Evolutionary conservation across 495 filamentous ascomycete genomes (phyloP).

Genomic region (Hypoxylon crocopeplum): DNA sequence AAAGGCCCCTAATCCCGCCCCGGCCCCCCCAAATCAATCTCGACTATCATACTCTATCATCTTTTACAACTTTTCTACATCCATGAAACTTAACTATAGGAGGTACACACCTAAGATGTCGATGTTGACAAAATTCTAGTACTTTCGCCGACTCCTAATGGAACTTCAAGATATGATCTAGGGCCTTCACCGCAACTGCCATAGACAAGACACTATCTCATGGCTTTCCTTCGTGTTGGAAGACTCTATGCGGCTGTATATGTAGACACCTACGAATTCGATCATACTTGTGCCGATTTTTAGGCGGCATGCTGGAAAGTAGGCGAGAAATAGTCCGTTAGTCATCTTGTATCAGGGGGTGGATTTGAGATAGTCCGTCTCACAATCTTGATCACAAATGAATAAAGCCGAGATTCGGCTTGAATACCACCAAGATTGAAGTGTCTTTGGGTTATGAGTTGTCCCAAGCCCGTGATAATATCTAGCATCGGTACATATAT

Average conservation of each 20-base stretch:
- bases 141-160: not conserved
- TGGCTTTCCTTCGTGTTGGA: not conserved
- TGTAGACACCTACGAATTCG: not conserved
- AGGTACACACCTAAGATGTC: not conserved
- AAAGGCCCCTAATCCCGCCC: too few species aligned
- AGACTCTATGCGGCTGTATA: not conserved
- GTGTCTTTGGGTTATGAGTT: too few species aligned
- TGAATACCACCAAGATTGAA: too few species aligned
- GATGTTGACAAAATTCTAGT: not conserved
- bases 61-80: too few species aligned
- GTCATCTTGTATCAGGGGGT: not conserved
- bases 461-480: too few species aligned
- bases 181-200: not conserved
- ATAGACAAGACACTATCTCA: constrained; percentile 1
- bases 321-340: not conserved
- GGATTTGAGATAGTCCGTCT: not conserved
- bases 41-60: too few species aligned
- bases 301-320: too few species aligned
- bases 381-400: too few species aligned
- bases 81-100: not conserved
- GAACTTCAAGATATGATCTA: constrained; percentile 2
- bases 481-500: too few species aligned
- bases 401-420: too few species aligned
- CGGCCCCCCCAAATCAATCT: too few species aligned
- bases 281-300: not conserved